These are phyloP conservation scores for Oryza officinalis DNA, from an alignment of 176 grass and related monocot genomes.

Conservation along the genomic window DNA sequence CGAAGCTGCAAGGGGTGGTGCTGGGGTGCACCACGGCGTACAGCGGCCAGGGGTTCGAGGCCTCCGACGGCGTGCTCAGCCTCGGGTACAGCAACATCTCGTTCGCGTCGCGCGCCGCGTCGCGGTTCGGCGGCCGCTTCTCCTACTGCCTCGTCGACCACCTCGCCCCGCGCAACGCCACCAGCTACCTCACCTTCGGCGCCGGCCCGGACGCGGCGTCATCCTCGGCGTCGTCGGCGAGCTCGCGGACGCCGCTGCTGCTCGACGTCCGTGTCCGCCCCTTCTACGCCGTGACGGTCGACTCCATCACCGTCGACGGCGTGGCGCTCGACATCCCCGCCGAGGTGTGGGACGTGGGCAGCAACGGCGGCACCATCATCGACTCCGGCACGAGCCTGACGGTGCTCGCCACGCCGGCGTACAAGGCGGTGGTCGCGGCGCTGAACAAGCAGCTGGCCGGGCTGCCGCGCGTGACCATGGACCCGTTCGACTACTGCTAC, in stretches of 20 bases:
- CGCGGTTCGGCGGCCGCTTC: conserved; percentile 77
- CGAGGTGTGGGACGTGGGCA: conserved; percentile 62
- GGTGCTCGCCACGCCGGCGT: conserved; percentile 64
- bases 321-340: conserved; percentile 46
- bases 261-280: conserved; percentile 54
- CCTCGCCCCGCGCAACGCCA: conserved; percentile 80
- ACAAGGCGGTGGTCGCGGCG: conserved; percentile 58
- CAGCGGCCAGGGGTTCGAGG: conserved; percentile 55
- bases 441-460: conserved; percentile 51
- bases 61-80: conserved; percentile 85
- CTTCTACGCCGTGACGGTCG: conserved; percentile 68
- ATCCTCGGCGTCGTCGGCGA: not conserved
- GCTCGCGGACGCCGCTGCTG: conserved; percentile 52
- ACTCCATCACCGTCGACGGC: conserved; percentile 48
- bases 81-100: conserved; percentile 88
- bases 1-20: conserved; percentile 71
- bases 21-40: conserved; percentile 78
- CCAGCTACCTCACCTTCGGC: conserved; percentile 83
- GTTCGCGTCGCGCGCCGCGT: conserved; percentile 70
- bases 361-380: conserved; percentile 72
- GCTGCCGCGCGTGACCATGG: conserved; percentile 48
- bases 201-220: not conserved
- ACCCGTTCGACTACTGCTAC: conserved; percentile 90
- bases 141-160: conserved; percentile 99
- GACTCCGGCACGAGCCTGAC: conserved; percentile 89